These are phyloP conservation scores for Aspergillus candidus DNA, from an alignment of 2,329 filamentous ascomycete species.

Conservation along the genomic window DNA sequence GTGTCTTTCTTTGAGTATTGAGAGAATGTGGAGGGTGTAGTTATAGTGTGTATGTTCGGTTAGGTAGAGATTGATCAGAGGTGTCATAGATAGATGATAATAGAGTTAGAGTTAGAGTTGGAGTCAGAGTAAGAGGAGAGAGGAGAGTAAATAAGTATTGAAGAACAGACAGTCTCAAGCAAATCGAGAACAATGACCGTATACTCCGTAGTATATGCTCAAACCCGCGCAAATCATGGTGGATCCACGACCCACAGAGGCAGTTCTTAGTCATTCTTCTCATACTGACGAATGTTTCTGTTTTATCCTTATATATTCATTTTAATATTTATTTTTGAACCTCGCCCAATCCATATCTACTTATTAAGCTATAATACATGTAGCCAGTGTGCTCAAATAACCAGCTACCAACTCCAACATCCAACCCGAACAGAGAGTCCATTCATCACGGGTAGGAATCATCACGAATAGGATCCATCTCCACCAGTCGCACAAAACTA, in stretches of 20 bases:
- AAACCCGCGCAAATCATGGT: conserved; percentile 17
- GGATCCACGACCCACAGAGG: background rate
- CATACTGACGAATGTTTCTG: too few relatives aligned
- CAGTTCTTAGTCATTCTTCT: too few relatives aligned
- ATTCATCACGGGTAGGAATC: conserved; percentile 1
- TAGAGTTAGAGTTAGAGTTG: background rate
- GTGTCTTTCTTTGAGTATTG: too few relatives aligned
- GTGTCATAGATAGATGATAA: background rate
- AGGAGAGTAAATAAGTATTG: background rate
- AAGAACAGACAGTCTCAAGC: too few relatives aligned
- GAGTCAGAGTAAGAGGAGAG: conserved; percentile 2
- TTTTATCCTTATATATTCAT: too few relatives aligned
- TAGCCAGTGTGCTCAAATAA: background rate
- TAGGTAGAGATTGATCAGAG: background rate
- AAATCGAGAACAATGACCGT: background rate
- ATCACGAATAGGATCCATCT: conserved; percentile 4
- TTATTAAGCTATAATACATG: background rate
- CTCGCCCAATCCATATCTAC: background rate
- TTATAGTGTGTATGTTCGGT: background rate
- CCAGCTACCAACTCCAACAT: background rate
- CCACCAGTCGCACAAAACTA: conserved; percentile 11
- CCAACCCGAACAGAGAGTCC: too few relatives aligned
- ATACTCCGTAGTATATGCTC: conserved; percentile 12
- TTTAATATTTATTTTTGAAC: background rate
- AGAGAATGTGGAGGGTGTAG: background rate